Base-by-base conservation (phyloP, 2,329 filamentous ascomycete genomes). In the Fusarium scirpi region DNA sequence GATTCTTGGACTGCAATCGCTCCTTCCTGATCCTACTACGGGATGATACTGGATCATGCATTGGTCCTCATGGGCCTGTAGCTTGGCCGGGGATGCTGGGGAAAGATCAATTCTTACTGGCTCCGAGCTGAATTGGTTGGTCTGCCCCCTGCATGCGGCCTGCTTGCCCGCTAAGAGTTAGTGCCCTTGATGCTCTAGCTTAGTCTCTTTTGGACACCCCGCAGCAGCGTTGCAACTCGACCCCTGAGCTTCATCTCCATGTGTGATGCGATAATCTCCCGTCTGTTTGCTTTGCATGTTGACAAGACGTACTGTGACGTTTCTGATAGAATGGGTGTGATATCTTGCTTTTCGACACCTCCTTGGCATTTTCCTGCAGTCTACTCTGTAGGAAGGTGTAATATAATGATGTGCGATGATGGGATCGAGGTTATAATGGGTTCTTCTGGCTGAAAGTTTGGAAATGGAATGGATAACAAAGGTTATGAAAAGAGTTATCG, bases 71-170 rank as follows among this genome's bases (percentile, higher is more conserved):
- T 41, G 20, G 30, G 45, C 66, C 51, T 58, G 51, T 60, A 58
- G 58, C 60, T 62, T 44, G 29, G 51, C 51, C 32, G 44, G 63
- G 67, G 51, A 55, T 71, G 38, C 18, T 56, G 58, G 56, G 55
- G 32, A 45, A 44, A 25, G 22, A 52, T 20, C 30, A 48, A n/a
- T 44, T 47, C 44, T 54, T 45, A 70, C 64, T 70, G 68, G 68
- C 52, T 43, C 52, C 30, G 38, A 18, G 34, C 41, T 71, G 52
- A 49, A 48, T 47, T 54, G 65, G 65, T 47, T 65, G 62, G 40
- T 46, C 68, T 52, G 41, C 69, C 73, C 73, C 73, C 73, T 75
- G 73, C 73, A 75, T 75, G 63, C 71, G 68, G 72, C 58, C 59
- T 67, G 41, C 45, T 73, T 53, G 58, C 43, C 73, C 62, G 67